Conservation (phyloP, 345 rosid species). For the Atalantia buxifolia region DNA sequence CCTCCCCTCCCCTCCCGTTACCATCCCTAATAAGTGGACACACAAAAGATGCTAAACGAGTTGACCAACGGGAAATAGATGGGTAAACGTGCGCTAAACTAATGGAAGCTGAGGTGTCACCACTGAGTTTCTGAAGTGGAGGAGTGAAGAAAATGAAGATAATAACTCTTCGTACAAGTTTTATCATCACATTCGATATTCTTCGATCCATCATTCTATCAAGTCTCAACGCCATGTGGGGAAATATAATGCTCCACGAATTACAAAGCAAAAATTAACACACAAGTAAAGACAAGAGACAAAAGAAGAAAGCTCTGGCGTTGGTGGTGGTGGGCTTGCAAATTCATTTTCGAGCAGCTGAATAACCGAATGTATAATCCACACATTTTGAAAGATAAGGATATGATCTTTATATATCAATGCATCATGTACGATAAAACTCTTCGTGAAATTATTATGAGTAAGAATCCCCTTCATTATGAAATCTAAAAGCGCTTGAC, state of each 20-base stretch:
- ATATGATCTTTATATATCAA: not conserved
- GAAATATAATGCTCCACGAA: not conserved
- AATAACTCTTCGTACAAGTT: not conserved
- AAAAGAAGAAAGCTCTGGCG: not conserved
- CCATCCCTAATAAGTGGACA: constrained; percentile 27
- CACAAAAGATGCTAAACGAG: constrained; percentile 30
- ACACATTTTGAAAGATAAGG: not conserved
- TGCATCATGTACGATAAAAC: not conserved
- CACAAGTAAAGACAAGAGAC: not conserved
- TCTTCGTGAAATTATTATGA: no score
- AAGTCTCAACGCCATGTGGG: not conserved
- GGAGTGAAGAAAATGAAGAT: not conserved
- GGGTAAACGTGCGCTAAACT: constrained; percentile 19
- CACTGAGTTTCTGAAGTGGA: constrained; percentile 17
- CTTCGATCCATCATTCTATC: not conserved
- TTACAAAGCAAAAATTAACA: not conserved
- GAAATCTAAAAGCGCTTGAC: no score
- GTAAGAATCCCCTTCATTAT: no score
- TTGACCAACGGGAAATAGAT: constrained; percentile 9
- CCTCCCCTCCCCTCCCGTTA: no score
- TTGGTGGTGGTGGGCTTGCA: not conserved
- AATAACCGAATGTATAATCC: not conserved
- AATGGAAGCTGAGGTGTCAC: constrained; percentile 39
- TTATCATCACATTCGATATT: not conserved
- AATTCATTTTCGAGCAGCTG: not conserved